Conservation (phyloP, 495 filamentous ascomycete species). For the Lasiosphaeris hirsuta region DNA sequence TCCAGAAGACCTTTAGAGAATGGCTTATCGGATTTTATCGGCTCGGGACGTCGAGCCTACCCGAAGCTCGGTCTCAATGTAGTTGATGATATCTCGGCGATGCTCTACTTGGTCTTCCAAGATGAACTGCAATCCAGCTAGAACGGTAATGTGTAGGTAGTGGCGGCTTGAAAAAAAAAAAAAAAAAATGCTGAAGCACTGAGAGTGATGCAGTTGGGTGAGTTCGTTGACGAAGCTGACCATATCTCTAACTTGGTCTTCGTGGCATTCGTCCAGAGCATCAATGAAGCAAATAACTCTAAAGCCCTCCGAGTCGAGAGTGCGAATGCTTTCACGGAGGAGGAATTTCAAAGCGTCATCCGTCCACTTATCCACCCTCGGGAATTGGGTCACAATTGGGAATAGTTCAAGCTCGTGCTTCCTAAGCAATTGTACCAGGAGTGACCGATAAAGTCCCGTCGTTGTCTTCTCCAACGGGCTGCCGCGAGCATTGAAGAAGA, state of each 20-base stretch:
- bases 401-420: no score
- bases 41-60: no score
- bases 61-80: no score
- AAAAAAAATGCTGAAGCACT: slow-evolving; percentile 8
- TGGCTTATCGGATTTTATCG: no score
- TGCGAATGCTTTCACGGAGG: no score
- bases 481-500: slow-evolving; percentile 31
- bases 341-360: no score
- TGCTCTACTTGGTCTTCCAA: slow-evolving; percentile 23
- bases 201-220: slow-evolving; percentile 14
- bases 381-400: no score
- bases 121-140: slow-evolving; percentile 23
- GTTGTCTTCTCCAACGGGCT: slow-evolving; percentile 45
- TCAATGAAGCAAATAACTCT: slow-evolving; percentile 41
- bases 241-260: slow-evolving; percentile 32
- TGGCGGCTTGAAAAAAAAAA: slow-evolving; percentile 51
- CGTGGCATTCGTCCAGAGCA: slow-evolving; percentile 39
- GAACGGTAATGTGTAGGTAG: slow-evolving; percentile 43
- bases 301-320: no score
- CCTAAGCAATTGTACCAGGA: slow-evolving; percentile 38
- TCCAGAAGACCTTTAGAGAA: no score
- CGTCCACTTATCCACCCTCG: no score
- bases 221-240: slow-evolving; percentile 31
- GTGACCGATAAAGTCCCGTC: slow-evolving; percentile 51
- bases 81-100: background rate